phyloP scores from a whole-genome alignment of 2,329 filamentous ascomycete species.

The Paecilomyces dactylethromorphus region DNA sequence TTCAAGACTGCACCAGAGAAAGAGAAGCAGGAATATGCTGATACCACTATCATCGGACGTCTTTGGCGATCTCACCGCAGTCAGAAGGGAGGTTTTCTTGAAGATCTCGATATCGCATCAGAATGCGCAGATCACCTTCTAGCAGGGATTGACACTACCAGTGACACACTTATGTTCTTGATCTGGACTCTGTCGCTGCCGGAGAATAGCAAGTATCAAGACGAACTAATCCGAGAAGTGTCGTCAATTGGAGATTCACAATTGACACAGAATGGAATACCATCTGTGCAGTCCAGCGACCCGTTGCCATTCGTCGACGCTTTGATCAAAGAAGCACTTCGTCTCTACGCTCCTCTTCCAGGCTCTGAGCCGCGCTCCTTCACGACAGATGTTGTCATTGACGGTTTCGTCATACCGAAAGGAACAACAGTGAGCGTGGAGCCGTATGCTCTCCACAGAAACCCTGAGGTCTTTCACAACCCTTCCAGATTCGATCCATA shows the following conservation, averaged over 20 bases:
- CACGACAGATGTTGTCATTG: conserved; percentile 22
- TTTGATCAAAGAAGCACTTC: conserved; percentile 45
- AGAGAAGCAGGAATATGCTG: conserved; percentile 12
- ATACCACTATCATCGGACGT: conserved; percentile 27
- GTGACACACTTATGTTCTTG: conserved; percentile 46
- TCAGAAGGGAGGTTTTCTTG: conserved; percentile 20
- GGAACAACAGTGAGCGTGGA: conserved; percentile 26
- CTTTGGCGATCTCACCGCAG: conserved; percentile 30
- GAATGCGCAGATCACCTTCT: conserved; percentile 50
- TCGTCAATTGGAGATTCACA: conserved; percentile 14
- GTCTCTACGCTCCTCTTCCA: conserved; percentile 45
- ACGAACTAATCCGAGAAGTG: conserved; percentile 40
- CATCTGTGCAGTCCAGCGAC: conserved; percentile 30
- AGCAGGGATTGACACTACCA: conserved; percentile 49
- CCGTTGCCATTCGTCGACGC: conserved; percentile 41
- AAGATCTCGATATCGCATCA: conserved; percentile 44
- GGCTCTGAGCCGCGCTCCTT: conserved; percentile 41
- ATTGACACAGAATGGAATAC: conserved; percentile 22
- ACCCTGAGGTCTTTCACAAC: conserved; percentile 21
- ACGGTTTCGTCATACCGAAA: conserved; percentile 25
- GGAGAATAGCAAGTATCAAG: conserved; percentile 37
- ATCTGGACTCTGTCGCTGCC: conserved; percentile 45
- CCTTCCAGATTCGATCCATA: conserved; percentile 23
- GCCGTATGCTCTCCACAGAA: conserved; percentile 28
- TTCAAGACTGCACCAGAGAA: conserved; percentile 18